A percentile compares a stretch with the other conserved stretches of the same genome.
Conservation (phyloP, 495 filamentous ascomycete genomes). For the Penicillium argentinense region DNA sequence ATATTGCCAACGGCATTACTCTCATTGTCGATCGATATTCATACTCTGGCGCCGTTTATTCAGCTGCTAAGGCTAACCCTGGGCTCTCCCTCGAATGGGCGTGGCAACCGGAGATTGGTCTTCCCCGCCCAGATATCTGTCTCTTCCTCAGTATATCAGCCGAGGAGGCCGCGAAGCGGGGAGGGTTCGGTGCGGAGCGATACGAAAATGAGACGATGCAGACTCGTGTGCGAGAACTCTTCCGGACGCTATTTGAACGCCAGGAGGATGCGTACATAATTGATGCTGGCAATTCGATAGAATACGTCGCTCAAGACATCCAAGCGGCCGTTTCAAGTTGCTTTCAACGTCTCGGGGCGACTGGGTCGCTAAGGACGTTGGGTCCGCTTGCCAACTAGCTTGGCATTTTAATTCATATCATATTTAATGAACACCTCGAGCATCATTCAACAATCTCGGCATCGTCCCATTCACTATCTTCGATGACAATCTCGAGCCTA, state of each 20-base stretch:
- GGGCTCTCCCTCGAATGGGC: constrained; percentile 74
- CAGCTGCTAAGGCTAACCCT: constrained; percentile 82
- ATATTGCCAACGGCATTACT: constrained; percentile 64
- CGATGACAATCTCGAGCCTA: constrained; percentile 49
- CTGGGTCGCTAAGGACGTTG: constrained; percentile 41
- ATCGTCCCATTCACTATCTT: constrained; percentile 63
- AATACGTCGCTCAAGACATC: constrained; percentile 61
- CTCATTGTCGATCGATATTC: constrained; percentile 92
- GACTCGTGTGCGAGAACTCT: constrained; percentile 71
- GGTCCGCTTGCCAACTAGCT: constrained; percentile 35
- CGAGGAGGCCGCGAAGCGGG: constrained; percentile 68
- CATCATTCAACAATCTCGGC: constrained; percentile 48
- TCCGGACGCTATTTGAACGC: constrained; percentile 47
- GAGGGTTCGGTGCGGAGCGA: constrained; percentile 83
- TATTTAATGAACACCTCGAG: neutral
- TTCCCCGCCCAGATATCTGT: constrained; percentile 85
- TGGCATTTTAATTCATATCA: neutral
- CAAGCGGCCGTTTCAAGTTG: constrained; percentile 53
- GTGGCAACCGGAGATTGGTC: constrained; percentile 76
- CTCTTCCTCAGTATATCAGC: constrained; percentile 81
- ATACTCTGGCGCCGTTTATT: constrained; percentile 90
- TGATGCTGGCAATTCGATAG: constrained; percentile 53
- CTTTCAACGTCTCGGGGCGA: constrained; percentile 35
- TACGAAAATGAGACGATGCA: constrained; percentile 90
- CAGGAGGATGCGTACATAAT: constrained; percentile 43